Base-by-base conservation (phyloP, 2,329 filamentous ascomycete genomes). In the Catunica adiposa region DNA sequence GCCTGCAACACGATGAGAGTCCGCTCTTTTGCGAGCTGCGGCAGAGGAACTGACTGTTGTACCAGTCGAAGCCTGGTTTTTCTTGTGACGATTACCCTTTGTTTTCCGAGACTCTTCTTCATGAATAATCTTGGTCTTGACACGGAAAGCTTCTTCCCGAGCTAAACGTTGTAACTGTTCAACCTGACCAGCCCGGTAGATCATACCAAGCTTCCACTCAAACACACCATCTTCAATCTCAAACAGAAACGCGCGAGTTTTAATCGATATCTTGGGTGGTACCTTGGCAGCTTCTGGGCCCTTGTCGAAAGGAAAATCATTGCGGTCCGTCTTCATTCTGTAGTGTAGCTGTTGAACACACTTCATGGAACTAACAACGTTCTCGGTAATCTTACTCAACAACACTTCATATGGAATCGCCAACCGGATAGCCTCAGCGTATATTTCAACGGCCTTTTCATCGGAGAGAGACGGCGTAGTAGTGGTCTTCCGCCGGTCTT, bases 221-320 rank as follows among this genome's bases (percentile, higher is more conserved):
- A 98, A 98, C 0, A 87, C 84, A 52, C 92, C 90, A 66, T 98
- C 92, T 68, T 98, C 92, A 37, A 98, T 74, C 64, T 97, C 90
- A 58, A 98, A 90, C 1, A 95, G 70, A 23, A 98, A 74, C 3
- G 85, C 86, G 62, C 86, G 85, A 55, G 84, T 84, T 53, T 89
- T 80, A 8, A 98, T 61, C 0, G 89, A 90, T 22, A 98, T 73
- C 64, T 86, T 90, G 1, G 92, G 92, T 0, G 98, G 82, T 48
- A 79, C 73, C 66, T 94, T 97, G 0, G 94, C 88, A 0, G 77
- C 83, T 67, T 95, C 88, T 0, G 92, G 88, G 8, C 78, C 77
- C 68, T 95, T 96, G 15, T 85, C 82, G 2, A 95, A 73, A 37
- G 94, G 83, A 65, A 95, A 94, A 17, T 54, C 34, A 59, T 95